These are phyloP conservation scores for Dujonia santamariae DNA, from an alignment of 1,139 yeast genomes.

Conservation along the genomic window DNA sequence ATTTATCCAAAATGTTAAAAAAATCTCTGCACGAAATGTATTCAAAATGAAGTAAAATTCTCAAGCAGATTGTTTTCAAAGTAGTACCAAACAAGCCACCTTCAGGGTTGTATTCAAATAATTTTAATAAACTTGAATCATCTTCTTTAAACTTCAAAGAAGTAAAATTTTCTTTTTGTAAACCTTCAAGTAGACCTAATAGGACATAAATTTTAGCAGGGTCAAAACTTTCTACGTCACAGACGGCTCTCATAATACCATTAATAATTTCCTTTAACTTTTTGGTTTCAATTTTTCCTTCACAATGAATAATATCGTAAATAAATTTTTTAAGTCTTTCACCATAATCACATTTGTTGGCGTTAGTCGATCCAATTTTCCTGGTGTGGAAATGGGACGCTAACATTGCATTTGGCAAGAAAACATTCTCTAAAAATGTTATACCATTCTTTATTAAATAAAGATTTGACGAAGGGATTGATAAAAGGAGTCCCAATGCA, in stretches of 20 bases:
- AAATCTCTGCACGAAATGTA: too few species aligned
- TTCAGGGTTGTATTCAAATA: conserved; percentile 58
- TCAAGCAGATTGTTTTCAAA: conserved; percentile 49
- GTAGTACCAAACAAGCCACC: conserved; percentile 54
- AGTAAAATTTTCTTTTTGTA: conserved; percentile 24
- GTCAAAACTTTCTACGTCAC: conserved; percentile 56
- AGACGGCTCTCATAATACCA: conserved; percentile 45
- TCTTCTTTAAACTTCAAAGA: conserved; percentile 29
- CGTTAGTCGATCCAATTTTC: conserved; percentile 16
- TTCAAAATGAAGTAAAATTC: conserved; percentile 35
- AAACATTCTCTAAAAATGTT: conserved; percentile 46
- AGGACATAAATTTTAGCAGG: conserved; percentile 67
- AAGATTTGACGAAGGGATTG: conserved; percentile 48
- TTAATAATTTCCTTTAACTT: conserved; percentile 12
- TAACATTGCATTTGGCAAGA: conserved; percentile 62
- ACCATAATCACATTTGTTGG: conserved; percentile 56
- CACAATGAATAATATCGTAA: conserved; percentile 35
- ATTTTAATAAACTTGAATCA: conserved; percentile 28
- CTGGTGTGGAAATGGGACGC: conserved; percentile 58
- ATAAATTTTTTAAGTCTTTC: conserved; percentile 48
- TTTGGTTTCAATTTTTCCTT: neutral
- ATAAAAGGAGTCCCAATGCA: conserved; percentile 54
- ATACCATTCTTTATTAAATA: conserved; percentile 48
- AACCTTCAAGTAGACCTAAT: conserved; percentile 56
- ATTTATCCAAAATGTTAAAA: conserved; percentile 32